Evolutionary conservation across 2,329 filamentous ascomycete species (phyloP).

Genomic region (Sporothrix dimorphospora): DNA sequence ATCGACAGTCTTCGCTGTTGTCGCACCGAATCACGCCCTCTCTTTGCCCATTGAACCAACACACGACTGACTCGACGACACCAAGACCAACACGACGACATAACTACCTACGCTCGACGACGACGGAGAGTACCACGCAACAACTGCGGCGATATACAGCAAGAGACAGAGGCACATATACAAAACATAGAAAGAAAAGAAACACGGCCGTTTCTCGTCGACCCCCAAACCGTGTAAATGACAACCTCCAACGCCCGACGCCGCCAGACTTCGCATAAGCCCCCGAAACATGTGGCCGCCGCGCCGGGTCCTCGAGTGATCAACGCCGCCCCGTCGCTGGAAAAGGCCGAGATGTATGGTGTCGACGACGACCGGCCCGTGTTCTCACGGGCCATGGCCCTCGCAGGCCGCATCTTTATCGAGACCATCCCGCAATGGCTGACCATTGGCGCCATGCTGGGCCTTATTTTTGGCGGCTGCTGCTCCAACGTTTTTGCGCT

Average conservation of each 20-base stretch:
- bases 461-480: slow-evolving; percentile 84
- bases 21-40: background rate
- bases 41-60: background rate
- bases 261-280: slow-evolving; percentile 52
- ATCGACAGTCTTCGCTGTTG: background rate
- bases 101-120: background rate
- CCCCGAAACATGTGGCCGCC: slow-evolving; percentile 45
- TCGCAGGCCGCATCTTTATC: slow-evolving; percentile 57
- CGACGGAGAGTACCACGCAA: background rate
- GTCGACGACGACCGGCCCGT: slow-evolving; percentile 57
- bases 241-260: slow-evolving; percentile 48
- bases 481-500: slow-evolving; percentile 81
- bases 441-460: slow-evolving; percentile 68
- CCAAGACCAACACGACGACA: background rate
- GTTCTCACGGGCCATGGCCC: slow-evolving; percentile 54
- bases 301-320: slow-evolving; percentile 53
- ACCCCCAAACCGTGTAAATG: slow-evolving; percentile 43
- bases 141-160: no score
- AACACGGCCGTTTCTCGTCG: background rate
- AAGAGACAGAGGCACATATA: background rate
- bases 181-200: background rate
- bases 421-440: slow-evolving; percentile 66
- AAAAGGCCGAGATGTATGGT: slow-evolving; percentile 59
- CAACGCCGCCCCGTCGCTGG: slow-evolving; percentile 56
- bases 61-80: background rate